Conservation (phyloP, 257 asterid genomes). For the Leptodermis oblonga region DNA sequence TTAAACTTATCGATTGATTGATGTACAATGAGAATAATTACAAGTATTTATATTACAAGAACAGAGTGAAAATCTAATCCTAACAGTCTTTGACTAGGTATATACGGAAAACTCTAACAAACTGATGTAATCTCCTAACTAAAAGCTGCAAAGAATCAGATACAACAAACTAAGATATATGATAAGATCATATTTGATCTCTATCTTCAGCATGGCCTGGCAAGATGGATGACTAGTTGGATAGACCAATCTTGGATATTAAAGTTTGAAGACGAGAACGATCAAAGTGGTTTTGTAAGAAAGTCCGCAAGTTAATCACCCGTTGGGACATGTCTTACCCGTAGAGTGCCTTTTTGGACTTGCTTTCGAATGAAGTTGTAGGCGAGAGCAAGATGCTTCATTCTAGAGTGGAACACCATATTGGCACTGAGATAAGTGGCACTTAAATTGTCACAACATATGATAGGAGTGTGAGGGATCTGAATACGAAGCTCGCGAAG, state of each 20-base stretch:
- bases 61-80: too few species aligned
- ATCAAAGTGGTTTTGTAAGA: background rate
- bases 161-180: too few species aligned
- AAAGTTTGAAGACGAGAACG: background rate
- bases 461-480: background rate
- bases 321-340: background rate
- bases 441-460: conserved; percentile 7
- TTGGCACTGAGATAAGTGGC: background rate
- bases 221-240: background rate
- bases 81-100: too few species aligned
- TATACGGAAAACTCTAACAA: too few species aligned
- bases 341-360: background rate
- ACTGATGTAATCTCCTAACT: too few species aligned
- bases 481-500: background rate
- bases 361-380: background rate
- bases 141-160: too few species aligned
- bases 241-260: background rate
- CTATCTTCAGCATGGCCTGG: background rate
- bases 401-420: conserved; percentile 10
- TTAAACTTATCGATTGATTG: too few species aligned
- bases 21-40: too few species aligned
- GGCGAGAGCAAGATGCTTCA: conserved; percentile 1
- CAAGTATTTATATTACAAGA: too few species aligned
- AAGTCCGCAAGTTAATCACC: background rate
- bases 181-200: too few species aligned